phyloP scores from a whole-genome alignment of 2,329 filamentous ascomycete genomes.

The Pezicula carpinea region DNA sequence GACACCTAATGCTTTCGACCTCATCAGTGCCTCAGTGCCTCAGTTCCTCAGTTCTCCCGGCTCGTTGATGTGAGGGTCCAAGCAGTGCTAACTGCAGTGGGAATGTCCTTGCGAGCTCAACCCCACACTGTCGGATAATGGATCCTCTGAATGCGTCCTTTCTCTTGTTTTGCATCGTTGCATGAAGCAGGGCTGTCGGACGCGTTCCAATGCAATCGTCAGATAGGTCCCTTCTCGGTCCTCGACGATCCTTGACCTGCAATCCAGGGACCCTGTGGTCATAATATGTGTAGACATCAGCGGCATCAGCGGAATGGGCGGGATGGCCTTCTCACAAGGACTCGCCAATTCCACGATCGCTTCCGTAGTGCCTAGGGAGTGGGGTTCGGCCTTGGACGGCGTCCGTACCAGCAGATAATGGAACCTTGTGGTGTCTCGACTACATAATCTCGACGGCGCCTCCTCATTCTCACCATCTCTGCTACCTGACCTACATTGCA shows the following conservation, averaged over 20 bases:
- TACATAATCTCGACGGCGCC: slow-evolving; percentile 13
- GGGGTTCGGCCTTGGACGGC: slow-evolving; percentile 8
- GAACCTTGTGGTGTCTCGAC: neutral
- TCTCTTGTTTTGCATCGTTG: too few relatives aligned
- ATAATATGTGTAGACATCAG: neutral
- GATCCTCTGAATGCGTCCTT: too few relatives aligned
- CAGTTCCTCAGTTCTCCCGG: too few relatives aligned
- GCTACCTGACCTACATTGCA: neutral
- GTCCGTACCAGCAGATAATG: too few relatives aligned
- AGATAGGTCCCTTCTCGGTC: neutral
- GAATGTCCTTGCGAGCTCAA: too few relatives aligned
- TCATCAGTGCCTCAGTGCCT: too few relatives aligned
- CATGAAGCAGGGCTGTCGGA: neutral
- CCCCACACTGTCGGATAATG: too few relatives aligned
- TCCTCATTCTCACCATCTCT: slow-evolving; percentile 5
- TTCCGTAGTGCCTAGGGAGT: slow-evolving; percentile 14
- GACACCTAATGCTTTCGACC: too few relatives aligned
- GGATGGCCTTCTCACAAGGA: too few relatives aligned
- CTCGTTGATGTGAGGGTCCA: too few relatives aligned
- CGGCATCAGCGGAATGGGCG: neutral
- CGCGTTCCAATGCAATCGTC: neutral
- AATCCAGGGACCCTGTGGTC: neutral
- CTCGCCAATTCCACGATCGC: slow-evolving; percentile 8
- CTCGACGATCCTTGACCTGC: too few relatives aligned
- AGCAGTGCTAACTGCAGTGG: too few relatives aligned